Evolutionary conservation across 2,329 filamentous ascomycete species (phyloP), one percentile per base, ranked within the genome.

Genomic region (Scorias spongiosa): DNA sequence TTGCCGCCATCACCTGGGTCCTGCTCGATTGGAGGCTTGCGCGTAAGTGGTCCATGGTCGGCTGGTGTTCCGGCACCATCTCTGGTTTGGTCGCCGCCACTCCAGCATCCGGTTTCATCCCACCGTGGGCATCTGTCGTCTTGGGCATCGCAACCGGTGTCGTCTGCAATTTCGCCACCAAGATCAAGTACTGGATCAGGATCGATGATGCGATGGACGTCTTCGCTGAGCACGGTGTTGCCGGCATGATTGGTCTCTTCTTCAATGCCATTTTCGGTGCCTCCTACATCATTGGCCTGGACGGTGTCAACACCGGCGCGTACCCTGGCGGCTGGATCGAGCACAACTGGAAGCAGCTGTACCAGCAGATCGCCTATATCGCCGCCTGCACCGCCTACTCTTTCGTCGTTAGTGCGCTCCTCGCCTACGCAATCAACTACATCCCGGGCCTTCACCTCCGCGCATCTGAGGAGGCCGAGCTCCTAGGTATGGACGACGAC

Each of bases 21-120:
- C 66, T 96, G 40, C 85, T 96, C 56, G 91, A 98, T 75, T 96
- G 81, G 76, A 82, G 91, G 48, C 78, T 96, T 46, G 87, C 87
- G 47, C 80, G 80, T 66, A 95, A 95, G 71, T 94, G 88, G 87
- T 94, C 78, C 50, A 86, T 89, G 66, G 83, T 94, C 55, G 87
- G 86, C 39, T 88, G 88, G 82, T 91, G 86, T 71, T 91, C 85
- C 34, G 88, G 88, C 48, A 80, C 79, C 52, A 88, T 95, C 59
- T 81, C 84, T 26, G 84, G 85, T 42, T 77, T 94, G 17, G 87
- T 94, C 30, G 84, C 85, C 51, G 91, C 91, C 44, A 91, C 86
- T 8, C 83, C 85, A 5, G 82, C 81, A 2, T 82, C 87, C 11
- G 84, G 86, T 56, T 89, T 79, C 66, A 78, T 93, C 69, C 67